phyloP scores from a whole-genome alignment of 2,329 filamentous ascomycete species.

The Penicillium sp. region DNA sequence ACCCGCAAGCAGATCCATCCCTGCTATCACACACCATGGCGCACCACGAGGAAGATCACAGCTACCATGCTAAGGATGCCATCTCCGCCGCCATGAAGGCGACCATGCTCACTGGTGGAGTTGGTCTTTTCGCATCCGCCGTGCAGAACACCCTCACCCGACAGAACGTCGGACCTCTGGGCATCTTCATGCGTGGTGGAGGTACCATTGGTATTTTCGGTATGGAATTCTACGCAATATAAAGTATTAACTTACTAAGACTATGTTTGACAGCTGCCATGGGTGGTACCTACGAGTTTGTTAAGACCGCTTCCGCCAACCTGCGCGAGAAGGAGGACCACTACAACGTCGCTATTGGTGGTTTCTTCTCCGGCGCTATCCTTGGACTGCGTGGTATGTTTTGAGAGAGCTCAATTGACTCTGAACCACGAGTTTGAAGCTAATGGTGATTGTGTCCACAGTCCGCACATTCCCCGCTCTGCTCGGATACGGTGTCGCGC shows the following conservation, averaged over 20 bases:
- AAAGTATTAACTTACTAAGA: constrained; percentile 10
- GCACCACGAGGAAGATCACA: constrained; percentile 48
- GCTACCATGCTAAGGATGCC: constrained; percentile 75
- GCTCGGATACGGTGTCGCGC: constrained; percentile 65
- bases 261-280: constrained; percentile 59
- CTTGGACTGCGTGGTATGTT: constrained; percentile 70
- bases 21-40: constrained; percentile 50
- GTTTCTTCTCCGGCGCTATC: constrained; percentile 73
- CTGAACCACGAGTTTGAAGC: constrained; percentile 5
- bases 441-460: constrained; percentile 31
- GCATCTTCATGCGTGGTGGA: constrained; percentile 78
- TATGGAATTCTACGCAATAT: constrained; percentile 43
- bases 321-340: constrained; percentile 80
- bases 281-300: constrained; percentile 77
- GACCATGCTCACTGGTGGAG: constrained; percentile 64
- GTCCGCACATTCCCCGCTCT: constrained; percentile 69
- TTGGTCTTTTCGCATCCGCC: constrained; percentile 72
- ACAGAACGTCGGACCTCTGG: constrained; percentile 77
- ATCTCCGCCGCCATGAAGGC: constrained; percentile 67
- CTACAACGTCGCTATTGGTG: constrained; percentile 73
- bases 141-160: constrained; percentile 85
- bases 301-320: constrained; percentile 76
- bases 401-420: not conserved
- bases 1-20: constrained; percentile 27
- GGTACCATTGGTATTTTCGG: constrained; percentile 70